These are phyloP conservation scores for Stenocarpella maydis DNA, from an alignment of 2,329 filamentous ascomycete species.

Conservation along the genomic window DNA sequence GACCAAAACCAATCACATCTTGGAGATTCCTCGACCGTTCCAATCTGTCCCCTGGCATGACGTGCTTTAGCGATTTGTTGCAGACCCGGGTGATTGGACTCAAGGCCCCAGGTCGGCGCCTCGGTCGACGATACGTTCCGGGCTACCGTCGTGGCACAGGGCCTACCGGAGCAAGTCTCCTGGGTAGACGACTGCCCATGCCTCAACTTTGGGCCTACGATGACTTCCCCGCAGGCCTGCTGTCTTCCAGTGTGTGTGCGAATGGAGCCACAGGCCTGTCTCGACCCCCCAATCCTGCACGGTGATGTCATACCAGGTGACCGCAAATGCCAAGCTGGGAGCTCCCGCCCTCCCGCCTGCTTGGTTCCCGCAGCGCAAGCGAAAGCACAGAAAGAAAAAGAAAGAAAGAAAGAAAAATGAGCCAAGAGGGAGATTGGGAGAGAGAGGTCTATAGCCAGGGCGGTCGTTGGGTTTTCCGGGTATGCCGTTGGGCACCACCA, in stretches of 20 bases:
- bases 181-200: background rate
- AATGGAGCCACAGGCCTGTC: background rate
- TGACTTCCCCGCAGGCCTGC: background rate
- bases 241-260: no score
- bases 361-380: background rate
- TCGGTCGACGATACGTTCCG: no score
- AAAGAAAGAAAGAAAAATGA: no score
- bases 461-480: background rate
- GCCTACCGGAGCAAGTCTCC: no score
- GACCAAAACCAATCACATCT: background rate
- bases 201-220: background rate
- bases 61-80: background rate
- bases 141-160: no score
- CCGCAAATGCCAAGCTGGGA: slow-evolving; percentile 24
- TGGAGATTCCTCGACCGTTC: no score
- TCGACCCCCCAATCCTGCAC: background rate
- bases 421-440: no score
- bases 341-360: slow-evolving; percentile 15
- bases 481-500: background rate
- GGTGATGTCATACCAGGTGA: slow-evolving; percentile 21
- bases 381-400: no score
- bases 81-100: no score
- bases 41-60: background rate
- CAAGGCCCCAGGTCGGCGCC: no score
- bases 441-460: no score